phyloP scores from a whole-genome alignment of 257 asterid species.

The Salvia rosmarinus region DNA sequence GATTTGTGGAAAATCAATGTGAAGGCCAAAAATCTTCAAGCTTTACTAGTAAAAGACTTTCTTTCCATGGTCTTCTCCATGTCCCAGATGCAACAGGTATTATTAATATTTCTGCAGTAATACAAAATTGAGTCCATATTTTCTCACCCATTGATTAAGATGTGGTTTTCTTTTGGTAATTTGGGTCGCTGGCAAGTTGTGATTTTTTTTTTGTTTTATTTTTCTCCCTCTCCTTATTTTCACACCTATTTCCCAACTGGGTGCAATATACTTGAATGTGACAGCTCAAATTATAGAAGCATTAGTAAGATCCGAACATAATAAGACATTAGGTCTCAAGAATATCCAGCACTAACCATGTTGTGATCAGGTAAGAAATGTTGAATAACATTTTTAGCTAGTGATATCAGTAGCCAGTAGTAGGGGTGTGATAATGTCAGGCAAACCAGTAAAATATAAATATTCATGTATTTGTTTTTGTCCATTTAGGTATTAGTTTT shows the following conservation, averaged over 20 bases:
- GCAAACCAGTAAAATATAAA: neutral
- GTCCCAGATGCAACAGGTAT: conserved; percentile 64
- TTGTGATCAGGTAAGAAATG: too few relatives aligned
- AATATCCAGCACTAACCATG: too few relatives aligned
- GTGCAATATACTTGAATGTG: too few relatives aligned
- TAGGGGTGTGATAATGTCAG: neutral
- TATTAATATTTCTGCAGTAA: neutral
- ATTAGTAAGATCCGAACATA: too few relatives aligned
- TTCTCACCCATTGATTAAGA: too few relatives aligned
- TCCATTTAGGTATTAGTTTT: too few relatives aligned
- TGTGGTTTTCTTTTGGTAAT: neutral
- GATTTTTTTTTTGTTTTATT: neutral
- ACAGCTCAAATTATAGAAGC: too few relatives aligned
- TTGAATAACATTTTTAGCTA: too few relatives aligned
- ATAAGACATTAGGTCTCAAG: too few relatives aligned
- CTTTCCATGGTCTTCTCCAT: conserved; percentile 51
- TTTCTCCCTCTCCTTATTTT: neutral
- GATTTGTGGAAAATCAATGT: conserved; percentile 55
- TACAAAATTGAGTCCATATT: neutral
- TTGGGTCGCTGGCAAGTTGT: neutral
- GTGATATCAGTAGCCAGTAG: too few relatives aligned
- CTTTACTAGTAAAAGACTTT: conserved; percentile 40
- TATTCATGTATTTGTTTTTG: too few relatives aligned
- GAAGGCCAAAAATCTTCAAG: conserved; percentile 36
- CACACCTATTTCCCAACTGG: neutral